Evolutionary conservation across 108 stramenopile genomes (phyloP).

Genomic region (Epipyxis sp.): DNA sequence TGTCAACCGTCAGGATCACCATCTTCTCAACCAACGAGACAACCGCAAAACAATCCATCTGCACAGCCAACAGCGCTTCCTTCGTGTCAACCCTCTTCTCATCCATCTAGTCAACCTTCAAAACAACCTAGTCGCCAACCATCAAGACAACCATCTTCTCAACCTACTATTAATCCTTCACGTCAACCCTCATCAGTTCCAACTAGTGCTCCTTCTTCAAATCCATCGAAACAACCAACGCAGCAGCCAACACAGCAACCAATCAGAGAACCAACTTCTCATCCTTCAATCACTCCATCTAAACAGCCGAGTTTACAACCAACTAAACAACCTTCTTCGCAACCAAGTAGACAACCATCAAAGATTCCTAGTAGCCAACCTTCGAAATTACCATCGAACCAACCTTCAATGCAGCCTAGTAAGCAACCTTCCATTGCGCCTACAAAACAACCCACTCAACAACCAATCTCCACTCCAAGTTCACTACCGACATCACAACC

Average conservation of each 20-base stretch:
- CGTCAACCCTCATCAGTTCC: slow-evolving; percentile 13
- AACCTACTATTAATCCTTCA: background rate
- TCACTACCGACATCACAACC: too few relatives aligned
- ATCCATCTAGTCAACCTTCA: slow-evolving; percentile 11
- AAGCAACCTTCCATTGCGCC: too few relatives aligned
- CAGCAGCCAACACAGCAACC: background rate
- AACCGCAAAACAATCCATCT: background rate
- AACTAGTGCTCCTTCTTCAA: slow-evolving; percentile 24
- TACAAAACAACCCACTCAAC: too few relatives aligned
- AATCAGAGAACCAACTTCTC: background rate
- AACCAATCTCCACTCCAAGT: too few relatives aligned
- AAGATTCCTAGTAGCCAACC: slow-evolving; percentile 12
- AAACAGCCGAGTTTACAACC: slow-evolving; percentile 5
- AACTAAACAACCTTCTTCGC: background rate
- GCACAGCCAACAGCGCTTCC: background rate
- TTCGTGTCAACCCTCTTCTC: background rate
- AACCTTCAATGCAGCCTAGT: too few relatives aligned
- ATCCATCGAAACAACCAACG: background rate
- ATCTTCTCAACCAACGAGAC: background rate
- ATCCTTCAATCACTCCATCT: slow-evolving; percentile 13
- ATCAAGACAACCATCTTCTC: slow-evolving; percentile 12
- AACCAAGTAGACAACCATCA: slow-evolving; percentile 6
- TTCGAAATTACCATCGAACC: background rate
- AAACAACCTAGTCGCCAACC: slow-evolving; percentile 7
- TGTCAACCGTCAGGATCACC: background rate